A percentile compares a stretch with the other conserved stretches of the same genome.
phyloP scores from a whole-genome alignment of 768 basidiomycete species.

The Lepiota brunneoincarnata region DNA sequence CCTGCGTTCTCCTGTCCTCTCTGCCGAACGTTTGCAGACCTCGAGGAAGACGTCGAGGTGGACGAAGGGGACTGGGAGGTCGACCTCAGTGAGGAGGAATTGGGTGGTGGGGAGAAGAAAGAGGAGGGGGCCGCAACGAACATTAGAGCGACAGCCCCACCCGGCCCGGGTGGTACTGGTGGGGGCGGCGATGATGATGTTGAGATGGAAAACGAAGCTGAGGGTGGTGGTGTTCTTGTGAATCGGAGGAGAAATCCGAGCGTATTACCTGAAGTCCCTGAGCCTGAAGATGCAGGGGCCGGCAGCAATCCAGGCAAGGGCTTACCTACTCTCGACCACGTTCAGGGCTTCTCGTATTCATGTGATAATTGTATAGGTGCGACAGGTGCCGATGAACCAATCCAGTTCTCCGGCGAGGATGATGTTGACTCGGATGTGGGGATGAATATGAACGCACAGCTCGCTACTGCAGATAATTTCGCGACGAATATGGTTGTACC shows the following conservation, averaged over 20 bases:
- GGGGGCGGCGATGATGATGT: conserved; percentile 15
- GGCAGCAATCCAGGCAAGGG: neutral
- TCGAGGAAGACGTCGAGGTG: conserved; percentile 91
- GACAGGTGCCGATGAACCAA: too few relatives aligned
- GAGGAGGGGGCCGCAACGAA: conserved; percentile 13
- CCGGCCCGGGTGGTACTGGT: conserved; percentile 10
- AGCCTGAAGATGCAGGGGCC: neutral
- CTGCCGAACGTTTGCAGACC: conserved; percentile 91
- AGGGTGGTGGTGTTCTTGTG: conserved; percentile 23
- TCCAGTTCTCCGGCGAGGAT: conserved; percentile 1
- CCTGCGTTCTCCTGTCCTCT: conserved; percentile 95
- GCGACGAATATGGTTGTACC: neutral
- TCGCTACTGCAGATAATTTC: neutral
- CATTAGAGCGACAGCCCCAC: conserved; percentile 18
- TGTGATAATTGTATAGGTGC: too few relatives aligned
- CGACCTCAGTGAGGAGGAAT: conserved; percentile 22
- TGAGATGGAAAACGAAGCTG: conserved; percentile 39
- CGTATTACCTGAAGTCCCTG: conserved; percentile 1
- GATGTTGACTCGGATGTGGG: too few relatives aligned
- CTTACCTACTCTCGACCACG: too few relatives aligned
- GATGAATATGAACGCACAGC: neutral
- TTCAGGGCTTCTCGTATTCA: conserved; percentile 16
- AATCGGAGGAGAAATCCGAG: conserved; percentile 13
- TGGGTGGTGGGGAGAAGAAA: conserved; percentile 13
- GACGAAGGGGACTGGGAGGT: conserved; percentile 31